Percentiles rank a stretch among this genome's conserved stretches.
These are phyloP conservation scores for Globisporangium apiculatum DNA, from an alignment of 352 stramenopile genomes.

Conservation along the genomic window DNA sequence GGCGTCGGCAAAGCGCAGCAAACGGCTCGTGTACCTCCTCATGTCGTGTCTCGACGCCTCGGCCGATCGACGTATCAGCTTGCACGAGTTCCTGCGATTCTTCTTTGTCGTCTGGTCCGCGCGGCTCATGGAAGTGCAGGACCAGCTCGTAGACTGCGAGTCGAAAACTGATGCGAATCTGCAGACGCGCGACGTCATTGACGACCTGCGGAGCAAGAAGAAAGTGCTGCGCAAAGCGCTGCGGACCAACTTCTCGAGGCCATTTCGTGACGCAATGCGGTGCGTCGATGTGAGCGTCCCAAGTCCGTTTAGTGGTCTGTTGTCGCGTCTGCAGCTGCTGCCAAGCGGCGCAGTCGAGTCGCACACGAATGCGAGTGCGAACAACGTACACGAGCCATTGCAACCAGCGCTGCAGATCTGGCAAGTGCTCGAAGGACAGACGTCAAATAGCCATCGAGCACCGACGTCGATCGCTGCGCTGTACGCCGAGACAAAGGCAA, in stretches of 20 bases:
- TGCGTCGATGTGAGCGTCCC: conserved; percentile 30
- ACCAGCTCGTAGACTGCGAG: conserved; percentile 27
- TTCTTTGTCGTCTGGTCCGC: conserved; percentile 51
- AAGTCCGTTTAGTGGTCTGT: conserved; percentile 29
- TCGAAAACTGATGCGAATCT: not conserved
- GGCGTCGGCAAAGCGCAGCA: conserved; percentile 10
- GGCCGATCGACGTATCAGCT: conserved; percentile 30
- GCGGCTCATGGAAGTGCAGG: conserved; percentile 41
- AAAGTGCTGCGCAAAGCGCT: conserved; percentile 25
- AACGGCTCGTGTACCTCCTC: conserved; percentile 45
- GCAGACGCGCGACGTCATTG: conserved; percentile 2
- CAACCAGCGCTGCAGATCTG: conserved; percentile 17
- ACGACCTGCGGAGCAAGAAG: conserved; percentile 14
- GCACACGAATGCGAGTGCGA: too few species aligned
- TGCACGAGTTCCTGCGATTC: conserved; percentile 42
- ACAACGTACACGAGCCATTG: too few species aligned
- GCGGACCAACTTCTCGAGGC: conserved; percentile 44
- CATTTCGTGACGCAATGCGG: conserved; percentile 48
- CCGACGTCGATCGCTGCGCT: conserved; percentile 15
- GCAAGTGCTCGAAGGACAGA: conserved; percentile 27
- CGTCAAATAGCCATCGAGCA: conserved; percentile 12
- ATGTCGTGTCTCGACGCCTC: conserved; percentile 42
- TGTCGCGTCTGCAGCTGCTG: conserved; percentile 23
- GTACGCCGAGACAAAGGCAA: conserved; percentile 3
- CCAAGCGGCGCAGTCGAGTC: not conserved